Conservation (phyloP, 1,284 basidiomycete genomes). For the Phellopilus nigrolimitatus region DNA sequence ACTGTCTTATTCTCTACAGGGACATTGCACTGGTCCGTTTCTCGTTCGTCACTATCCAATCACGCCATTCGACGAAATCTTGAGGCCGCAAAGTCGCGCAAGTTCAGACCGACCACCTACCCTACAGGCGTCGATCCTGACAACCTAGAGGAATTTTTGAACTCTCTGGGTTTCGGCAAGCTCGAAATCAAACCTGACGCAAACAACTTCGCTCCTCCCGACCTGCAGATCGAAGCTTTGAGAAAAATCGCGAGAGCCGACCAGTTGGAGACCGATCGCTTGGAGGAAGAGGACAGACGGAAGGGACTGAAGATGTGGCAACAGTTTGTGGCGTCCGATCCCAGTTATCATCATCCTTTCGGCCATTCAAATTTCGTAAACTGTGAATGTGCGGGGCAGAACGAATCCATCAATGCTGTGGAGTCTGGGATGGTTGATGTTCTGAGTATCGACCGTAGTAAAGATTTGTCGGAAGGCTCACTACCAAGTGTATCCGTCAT, state of each 20-base stretch:
- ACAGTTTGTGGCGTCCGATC: background rate
- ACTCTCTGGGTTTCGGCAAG: slow-evolving; percentile 13
- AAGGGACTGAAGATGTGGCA: slow-evolving; percentile 3
- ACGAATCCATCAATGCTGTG: too few relatives aligned
- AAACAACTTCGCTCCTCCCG: background rate
- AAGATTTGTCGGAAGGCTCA: too few relatives aligned
- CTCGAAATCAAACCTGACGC: background rate
- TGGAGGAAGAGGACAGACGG: background rate
- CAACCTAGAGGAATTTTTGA: slow-evolving; percentile 16
- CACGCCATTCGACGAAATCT: slow-evolving; percentile 33
- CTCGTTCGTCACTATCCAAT: slow-evolving; percentile 31
- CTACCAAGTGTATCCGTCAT: too few relatives aligned
- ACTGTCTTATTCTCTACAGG: slow-evolving; percentile 35
- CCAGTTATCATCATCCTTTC: background rate
- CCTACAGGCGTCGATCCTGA: slow-evolving; percentile 37
- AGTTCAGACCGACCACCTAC: slow-evolving; percentile 39
- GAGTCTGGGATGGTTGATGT: too few relatives aligned
- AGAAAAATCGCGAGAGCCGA: slow-evolving; percentile 8
- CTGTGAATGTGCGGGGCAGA: too few relatives aligned
- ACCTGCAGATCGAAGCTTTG: background rate
- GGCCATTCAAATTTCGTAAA: too few relatives aligned
- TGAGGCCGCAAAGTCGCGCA: slow-evolving; percentile 32
- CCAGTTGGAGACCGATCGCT: slow-evolving; percentile 1
- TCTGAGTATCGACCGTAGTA: too few relatives aligned
- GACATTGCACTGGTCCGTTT: slow-evolving; percentile 49